Evolutionary conservation across 169 alveolate species (phyloP).

Genomic region (Eimeria praecox): DNA sequence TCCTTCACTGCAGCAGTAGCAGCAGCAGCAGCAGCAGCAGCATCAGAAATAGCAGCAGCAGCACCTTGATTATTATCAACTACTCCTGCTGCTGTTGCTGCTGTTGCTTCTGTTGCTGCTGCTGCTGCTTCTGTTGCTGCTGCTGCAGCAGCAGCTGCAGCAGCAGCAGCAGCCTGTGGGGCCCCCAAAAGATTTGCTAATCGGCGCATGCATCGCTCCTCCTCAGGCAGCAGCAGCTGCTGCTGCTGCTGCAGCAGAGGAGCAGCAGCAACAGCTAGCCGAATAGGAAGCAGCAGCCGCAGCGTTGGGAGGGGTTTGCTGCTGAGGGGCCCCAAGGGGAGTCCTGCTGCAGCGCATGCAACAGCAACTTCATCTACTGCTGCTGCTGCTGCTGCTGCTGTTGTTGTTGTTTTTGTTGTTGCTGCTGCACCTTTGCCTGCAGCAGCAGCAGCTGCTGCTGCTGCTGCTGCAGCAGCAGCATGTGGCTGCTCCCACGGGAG

Average conservation of each 20-base stretch:
- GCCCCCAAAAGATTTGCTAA: neutral
- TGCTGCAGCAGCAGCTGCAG: constrained; percentile 24
- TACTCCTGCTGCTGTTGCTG: no score
- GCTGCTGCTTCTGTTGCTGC: neutral
- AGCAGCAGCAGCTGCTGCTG: neutral
- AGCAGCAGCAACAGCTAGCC: neutral
- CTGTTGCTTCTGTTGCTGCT: no score
- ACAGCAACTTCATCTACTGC: constrained; percentile 31
- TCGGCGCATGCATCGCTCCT: neutral
- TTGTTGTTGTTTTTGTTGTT: neutral
- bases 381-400: constrained; percentile 29
- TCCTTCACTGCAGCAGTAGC: no score
- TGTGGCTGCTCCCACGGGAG: neutral
- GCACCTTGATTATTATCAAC: no score
- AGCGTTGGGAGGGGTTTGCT: constrained; percentile 6
- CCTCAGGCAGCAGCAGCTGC: neutral
- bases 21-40: no score
- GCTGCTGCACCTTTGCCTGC: neutral
- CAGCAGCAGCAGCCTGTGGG: neutral
- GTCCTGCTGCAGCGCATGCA: constrained; percentile 54
- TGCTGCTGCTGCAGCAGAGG: constrained; percentile 12
- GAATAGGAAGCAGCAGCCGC: constrained; percentile 1
- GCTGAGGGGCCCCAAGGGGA: neutral
- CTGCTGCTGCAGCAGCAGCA: neutral
- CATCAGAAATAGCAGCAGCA: no score